These are phyloP conservation scores for Beauveria caledonica DNA, from an alignment of 2,329 filamentous ascomycete species.

Conservation along the genomic window DNA sequence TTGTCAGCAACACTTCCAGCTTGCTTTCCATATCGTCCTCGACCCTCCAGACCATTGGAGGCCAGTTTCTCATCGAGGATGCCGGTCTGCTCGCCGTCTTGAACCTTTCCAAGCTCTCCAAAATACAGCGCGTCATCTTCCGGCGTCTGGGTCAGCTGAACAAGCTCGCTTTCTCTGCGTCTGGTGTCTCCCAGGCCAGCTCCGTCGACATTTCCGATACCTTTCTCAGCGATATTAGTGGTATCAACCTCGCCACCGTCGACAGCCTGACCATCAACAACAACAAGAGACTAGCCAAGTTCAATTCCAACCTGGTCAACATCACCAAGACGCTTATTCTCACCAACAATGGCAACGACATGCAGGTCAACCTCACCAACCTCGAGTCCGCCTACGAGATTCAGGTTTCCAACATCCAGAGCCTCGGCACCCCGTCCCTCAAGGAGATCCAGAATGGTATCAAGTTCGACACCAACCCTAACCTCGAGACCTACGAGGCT, in stretches of 20 bases:
- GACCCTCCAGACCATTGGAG: slow-evolving; percentile 56
- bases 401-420: slow-evolving; percentile 65
- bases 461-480: slow-evolving; percentile 71
- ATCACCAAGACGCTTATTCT: slow-evolving; percentile 64
- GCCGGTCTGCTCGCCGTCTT: slow-evolving; percentile 63
- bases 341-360: slow-evolving; percentile 67
- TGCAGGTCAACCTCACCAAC: slow-evolving; percentile 68
- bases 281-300: slow-evolving; percentile 70
- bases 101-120: no score
- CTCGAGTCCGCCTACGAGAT: slow-evolving; percentile 50
- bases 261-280: slow-evolving; percentile 76
- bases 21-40: slow-evolving; percentile 56
- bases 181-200: slow-evolving; percentile 56
- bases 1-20: slow-evolving; percentile 49
- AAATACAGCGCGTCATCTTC: no score
- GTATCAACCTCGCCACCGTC: slow-evolving; percentile 71
- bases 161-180: slow-evolving; percentile 38
- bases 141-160: slow-evolving; percentile 58
- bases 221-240: slow-evolving; percentile 65
- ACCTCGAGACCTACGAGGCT: slow-evolving; percentile 50
- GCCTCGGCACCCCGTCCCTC: slow-evolving; percentile 66
- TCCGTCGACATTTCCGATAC: slow-evolving; percentile 79
- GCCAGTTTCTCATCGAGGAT: slow-evolving; percentile 60
- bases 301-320: slow-evolving; percentile 71
- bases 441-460: slow-evolving; percentile 67